Percentiles rank a stretch among this genome's conserved stretches.
These are phyloP conservation scores for Daldinia sp. DNA, from an alignment of 2,329 filamentous ascomycete genomes.

Conservation along the genomic window DNA sequence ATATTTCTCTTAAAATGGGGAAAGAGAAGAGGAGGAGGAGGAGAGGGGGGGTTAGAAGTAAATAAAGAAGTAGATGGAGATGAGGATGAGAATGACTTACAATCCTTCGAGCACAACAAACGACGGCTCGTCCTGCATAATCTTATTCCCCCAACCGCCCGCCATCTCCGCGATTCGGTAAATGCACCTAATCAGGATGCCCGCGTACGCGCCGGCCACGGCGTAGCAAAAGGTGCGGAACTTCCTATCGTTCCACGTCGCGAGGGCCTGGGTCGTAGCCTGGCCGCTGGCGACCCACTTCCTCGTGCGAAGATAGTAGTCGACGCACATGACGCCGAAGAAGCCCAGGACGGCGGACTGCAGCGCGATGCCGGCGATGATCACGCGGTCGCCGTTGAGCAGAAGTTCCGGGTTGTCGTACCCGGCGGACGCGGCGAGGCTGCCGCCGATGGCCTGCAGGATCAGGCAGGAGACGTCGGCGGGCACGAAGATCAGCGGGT, in stretches of 20 bases:
- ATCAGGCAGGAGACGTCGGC: conserved; percentile 69
- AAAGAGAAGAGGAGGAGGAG: background rate
- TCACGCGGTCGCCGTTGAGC: conserved; percentile 61
- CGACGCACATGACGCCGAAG: conserved; percentile 59
- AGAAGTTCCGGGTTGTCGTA: conserved; percentile 56
- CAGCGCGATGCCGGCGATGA: conserved; percentile 66
- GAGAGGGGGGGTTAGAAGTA: background rate
- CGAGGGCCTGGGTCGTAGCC: conserved; percentile 49
- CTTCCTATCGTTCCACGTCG: conserved; percentile 58
- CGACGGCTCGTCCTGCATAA: conserved; percentile 72
- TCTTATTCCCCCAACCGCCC: conserved; percentile 71
- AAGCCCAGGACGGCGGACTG: conserved; percentile 63
- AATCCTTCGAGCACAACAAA: conserved; percentile 70
- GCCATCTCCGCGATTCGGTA: conserved; percentile 74
- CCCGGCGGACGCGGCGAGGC: conserved; percentile 64
- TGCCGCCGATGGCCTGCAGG: conserved; percentile 69
- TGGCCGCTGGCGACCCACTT: conserved; percentile 54
- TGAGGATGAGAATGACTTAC: conserved; percentile 49
- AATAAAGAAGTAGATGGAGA: background rate
- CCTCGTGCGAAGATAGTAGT: conserved; percentile 60
- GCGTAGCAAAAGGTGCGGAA: conserved; percentile 60
- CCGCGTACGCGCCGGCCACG: conserved; percentile 59
- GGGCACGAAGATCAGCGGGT: conserved; percentile 69
- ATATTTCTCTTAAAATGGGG: background rate
- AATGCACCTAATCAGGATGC: conserved; percentile 65